Evolutionary conservation across 1,139 yeast species (phyloP).

Genomic region (Trichomonascaceae sp.): DNA sequence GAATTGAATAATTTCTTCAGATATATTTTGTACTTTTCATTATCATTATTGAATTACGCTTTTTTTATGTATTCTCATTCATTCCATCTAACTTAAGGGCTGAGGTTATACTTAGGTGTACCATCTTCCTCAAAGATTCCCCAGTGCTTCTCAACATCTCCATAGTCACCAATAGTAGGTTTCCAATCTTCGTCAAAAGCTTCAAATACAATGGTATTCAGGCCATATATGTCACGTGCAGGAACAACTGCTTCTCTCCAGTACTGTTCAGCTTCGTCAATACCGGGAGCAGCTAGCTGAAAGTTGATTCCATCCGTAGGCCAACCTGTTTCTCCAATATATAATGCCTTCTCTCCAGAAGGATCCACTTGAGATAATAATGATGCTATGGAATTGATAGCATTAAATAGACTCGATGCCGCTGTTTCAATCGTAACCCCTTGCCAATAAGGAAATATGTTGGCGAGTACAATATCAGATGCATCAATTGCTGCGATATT

Average conservation of each 20-base stretch:
- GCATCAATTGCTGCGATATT: conserved; percentile 65
- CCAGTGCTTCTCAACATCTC: conserved; percentile 88
- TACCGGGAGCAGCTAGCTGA: conserved; percentile 48
- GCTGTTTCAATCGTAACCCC: conserved; percentile 81
- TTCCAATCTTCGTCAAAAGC: conserved; percentile 96
- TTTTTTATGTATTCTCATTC: not conserved
- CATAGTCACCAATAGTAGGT: conserved; percentile 76
- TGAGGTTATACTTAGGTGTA: conserved; percentile 30
- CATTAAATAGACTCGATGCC: conserved; percentile 86
- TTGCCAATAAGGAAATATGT: conserved; percentile 98
- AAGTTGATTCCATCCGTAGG: conserved; percentile 81
- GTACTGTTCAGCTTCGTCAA: conserved; percentile 65
- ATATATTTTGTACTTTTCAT: not conserved
- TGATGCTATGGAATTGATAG: conserved; percentile 93
- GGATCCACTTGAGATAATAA: conserved; percentile 80
- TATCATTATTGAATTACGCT: not conserved
- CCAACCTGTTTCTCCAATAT: conserved; percentile 99
- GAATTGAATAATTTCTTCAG: not conserved
- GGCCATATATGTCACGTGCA: conserved; percentile 82
- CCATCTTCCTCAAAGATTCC: conserved; percentile 68
- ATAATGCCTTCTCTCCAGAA: conserved; percentile 72
- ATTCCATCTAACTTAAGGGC: not conserved
- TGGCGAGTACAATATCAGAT: conserved; percentile 79
- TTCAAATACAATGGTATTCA: conserved; percentile 87
- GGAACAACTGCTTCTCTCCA: conserved; percentile 90